Conservation (phyloP, 1,284 basidiomycete species). For the Heterobasidion irregulare region DNA sequence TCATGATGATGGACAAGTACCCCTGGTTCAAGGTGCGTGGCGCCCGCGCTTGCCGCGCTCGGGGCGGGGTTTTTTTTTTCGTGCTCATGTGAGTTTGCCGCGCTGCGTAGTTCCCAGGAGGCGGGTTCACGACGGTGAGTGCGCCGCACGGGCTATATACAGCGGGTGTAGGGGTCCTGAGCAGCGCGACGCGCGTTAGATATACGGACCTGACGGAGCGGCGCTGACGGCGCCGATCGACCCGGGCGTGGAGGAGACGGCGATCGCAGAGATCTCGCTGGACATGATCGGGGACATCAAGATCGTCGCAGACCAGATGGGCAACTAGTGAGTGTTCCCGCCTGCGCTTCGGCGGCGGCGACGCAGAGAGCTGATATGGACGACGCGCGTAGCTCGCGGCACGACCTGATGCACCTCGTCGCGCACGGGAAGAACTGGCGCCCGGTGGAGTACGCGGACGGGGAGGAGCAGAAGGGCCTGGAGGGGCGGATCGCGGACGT, state of each 20-base stretch:
- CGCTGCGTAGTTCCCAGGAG: background rate
- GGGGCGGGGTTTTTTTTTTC: no score
- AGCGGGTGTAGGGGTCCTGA: background rate
- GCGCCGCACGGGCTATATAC: background rate
- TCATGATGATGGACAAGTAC: background rate
- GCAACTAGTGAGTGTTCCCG: background rate
- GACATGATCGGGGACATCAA: background rate
- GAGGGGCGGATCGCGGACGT: no score
- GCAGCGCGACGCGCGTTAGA: background rate
- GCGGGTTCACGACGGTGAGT: background rate
- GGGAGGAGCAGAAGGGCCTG: no score
- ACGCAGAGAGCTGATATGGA: no score
- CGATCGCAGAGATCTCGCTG: background rate
- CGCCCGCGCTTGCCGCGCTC: no score
- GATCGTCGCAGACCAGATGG: background rate
- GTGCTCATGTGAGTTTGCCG: no score
- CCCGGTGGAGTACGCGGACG: background rate
- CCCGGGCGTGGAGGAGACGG: background rate
- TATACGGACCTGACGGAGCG: background rate
- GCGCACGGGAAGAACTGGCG: background rate
- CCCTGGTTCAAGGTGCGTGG: background rate
- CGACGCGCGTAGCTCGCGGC: background rate
- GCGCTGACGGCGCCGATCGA: background rate
- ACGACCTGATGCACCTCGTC: constrained; percentile 1
- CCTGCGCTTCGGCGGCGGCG: background rate